These are phyloP conservation scores for Neonectria punicea DNA, from an alignment of 2,329 filamentous ascomycete species.

Conservation along the genomic window DNA sequence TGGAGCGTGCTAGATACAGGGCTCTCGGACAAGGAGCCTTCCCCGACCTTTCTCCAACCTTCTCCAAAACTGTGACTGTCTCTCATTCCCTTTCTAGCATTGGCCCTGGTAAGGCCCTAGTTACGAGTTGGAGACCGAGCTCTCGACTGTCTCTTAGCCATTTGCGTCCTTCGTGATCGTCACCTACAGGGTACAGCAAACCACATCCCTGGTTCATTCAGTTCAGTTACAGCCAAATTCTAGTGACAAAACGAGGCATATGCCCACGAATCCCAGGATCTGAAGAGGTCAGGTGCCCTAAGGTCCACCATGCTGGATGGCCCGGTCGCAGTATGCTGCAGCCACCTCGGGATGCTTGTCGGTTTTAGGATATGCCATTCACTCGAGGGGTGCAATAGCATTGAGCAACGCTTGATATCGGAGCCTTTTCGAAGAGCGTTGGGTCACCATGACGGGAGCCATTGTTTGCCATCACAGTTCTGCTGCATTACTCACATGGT, in stretches of 20 bases:
- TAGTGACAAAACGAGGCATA: constrained; percentile 38
- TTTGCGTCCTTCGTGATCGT: constrained; percentile 21
- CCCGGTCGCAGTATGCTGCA: constrained; percentile 32
- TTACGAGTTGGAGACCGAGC: constrained; percentile 34
- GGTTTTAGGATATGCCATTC: constrained; percentile 31
- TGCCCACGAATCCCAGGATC: constrained; percentile 37
- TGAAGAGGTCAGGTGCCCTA: constrained; percentile 40
- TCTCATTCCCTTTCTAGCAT: constrained; percentile 26
- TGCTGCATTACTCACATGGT: constrained; percentile 5
- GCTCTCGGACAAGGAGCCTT: constrained; percentile 13
- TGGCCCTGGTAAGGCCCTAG: constrained; percentile 29
- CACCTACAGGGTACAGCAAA: constrained; percentile 27
- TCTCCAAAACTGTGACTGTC: constrained; percentile 16
- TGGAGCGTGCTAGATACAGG: not conserved
- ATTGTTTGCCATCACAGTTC: not conserved
- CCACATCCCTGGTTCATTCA: constrained; percentile 16
- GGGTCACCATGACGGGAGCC: constrained; percentile 38
- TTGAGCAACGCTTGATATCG: constrained; percentile 30
- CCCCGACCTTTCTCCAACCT: constrained; percentile 24
- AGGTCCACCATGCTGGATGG: constrained; percentile 38
- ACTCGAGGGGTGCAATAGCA: constrained; percentile 21
- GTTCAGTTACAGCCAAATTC: constrained; percentile 23
- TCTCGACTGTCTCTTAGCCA: constrained; percentile 13
- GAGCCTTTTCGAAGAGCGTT: constrained; percentile 23
- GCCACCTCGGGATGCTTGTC: constrained; percentile 38